Conservation (phyloP, 1,284 basidiomycete species). For the Spongiforma sp. region DNA sequence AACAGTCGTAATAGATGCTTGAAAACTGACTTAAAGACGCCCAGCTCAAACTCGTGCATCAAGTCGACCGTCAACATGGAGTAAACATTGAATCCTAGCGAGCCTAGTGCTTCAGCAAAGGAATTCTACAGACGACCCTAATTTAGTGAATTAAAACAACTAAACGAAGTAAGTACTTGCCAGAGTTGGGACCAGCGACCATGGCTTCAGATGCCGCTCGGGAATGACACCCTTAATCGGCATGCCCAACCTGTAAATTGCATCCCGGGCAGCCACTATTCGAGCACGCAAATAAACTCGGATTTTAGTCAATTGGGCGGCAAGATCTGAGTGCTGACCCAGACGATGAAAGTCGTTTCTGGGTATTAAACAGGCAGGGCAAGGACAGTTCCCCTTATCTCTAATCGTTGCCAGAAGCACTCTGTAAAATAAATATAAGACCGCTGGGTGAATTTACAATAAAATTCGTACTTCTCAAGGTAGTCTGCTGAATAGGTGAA, state of each 20-base stretch:
- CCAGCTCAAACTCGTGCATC: neutral
- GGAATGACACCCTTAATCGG: neutral
- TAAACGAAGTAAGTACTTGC: neutral
- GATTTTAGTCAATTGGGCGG: neutral
- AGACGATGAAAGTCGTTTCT: neutral
- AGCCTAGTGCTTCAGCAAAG: neutral
- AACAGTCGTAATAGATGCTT: neutral
- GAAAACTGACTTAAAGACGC: neutral
- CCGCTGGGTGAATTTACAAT: neutral
- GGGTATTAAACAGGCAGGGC: neutral
- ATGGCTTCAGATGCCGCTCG: neutral
- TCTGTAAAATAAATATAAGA: neutral
- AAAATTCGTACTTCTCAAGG: neutral
- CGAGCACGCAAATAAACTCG: neutral
- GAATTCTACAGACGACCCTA: neutral
- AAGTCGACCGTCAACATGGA: neutral
- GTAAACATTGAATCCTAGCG: neutral
- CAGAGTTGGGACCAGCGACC: neutral
- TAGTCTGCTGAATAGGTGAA: slow-evolving; percentile 7
- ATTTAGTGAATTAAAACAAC: neutral
- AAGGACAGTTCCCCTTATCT: slow-evolving; percentile 30
- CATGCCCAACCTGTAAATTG: neutral
- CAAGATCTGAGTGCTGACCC: neutral
- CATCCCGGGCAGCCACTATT: neutral
- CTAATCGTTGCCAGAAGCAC: slow-evolving; percentile 39